phyloP scores from a whole-genome alignment of 768 basidiomycete species.

The Leucogyrophana mollusca region DNA sequence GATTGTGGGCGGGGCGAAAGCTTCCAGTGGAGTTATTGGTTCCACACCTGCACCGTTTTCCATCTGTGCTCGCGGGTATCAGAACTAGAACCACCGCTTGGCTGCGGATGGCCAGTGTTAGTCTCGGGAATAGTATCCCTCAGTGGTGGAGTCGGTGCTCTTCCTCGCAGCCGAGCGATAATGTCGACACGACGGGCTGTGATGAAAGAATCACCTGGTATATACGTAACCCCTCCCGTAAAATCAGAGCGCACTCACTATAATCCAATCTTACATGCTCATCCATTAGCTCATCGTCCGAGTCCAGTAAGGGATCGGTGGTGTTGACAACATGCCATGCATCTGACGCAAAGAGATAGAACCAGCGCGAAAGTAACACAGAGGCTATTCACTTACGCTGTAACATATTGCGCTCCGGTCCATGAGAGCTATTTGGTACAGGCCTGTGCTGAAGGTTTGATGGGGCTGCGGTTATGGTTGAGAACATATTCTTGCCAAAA shows the following conservation, averaged over 20 bases:
- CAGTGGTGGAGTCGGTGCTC: conserved; percentile 46
- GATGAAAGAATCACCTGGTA: background rate
- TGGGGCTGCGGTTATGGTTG: conserved; percentile 12
- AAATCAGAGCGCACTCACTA: too few species aligned
- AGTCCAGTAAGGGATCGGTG: conserved; percentile 66
- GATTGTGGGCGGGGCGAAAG: too few species aligned
- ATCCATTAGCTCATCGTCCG: conserved; percentile 69
- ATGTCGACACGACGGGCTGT: conserved; percentile 53
- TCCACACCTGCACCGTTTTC: conserved; percentile 38
- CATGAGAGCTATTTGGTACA: conserved; percentile 11
- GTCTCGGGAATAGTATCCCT: conserved; percentile 11
- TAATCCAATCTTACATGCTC: conserved; percentile 66
- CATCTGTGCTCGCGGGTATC: conserved; percentile 33
- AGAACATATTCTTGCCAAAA: background rate
- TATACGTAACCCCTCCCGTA: too few species aligned
- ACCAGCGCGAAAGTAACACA: conserved; percentile 1
- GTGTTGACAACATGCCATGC: conserved; percentile 68
- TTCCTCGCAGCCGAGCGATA: conserved; percentile 50
- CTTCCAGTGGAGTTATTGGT: conserved; percentile 9
- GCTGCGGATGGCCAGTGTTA: background rate
- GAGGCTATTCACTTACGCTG: conserved; percentile 34
- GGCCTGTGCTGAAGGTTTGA: conserved; percentile 8
- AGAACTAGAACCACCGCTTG: conserved; percentile 4
- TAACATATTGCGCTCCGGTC: conserved; percentile 41
- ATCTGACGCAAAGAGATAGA: conserved; percentile 39